Base-by-base conservation (phyloP, 1,139 yeast genomes). In the Eremothecium cymbalariae region DNA sequence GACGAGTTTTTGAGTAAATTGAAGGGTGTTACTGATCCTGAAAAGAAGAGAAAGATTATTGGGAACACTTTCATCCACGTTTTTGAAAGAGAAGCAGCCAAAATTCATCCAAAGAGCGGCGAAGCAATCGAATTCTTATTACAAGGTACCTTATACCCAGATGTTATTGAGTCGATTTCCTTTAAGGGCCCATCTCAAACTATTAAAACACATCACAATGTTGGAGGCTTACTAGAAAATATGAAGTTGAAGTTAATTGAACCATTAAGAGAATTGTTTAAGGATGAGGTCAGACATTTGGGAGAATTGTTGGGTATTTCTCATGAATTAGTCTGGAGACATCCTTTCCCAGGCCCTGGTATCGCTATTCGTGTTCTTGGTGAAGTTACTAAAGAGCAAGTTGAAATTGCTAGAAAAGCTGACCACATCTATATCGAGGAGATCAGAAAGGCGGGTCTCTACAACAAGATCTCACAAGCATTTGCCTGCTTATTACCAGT, bases 331-430 rank as follows among this genome's bases (percentile, higher is more conserved):
- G 97, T 90, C 48, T 88, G 98, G 97, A 84, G 99, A 73, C 99
- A 90, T 60, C 99, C 99, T 40, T 90, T 90, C 95, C 99, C 99
- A 55, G 99, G 99, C 59, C 99, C 99, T 60, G 99, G 99, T 68
- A 83, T 90, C 59, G 98, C 97, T 50, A 93, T 90, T 60, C 80
- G 99, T 67, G 94, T 90, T 40, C 70, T 90, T 40, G 99, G 99
- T 51, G 97, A 88, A 67, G 96, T 90, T 46, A 84, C 95, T 43
- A 81, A 77, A 50, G 78, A 71, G 45, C 98, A 90, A 68, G 90
- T 90, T 40, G 86, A 76, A 56, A 90, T 90, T 60, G 98, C 98
- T 34, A 83, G 97, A 67, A 90, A 86, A 61, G 98, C 99, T 42
- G 99, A 90, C 61, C 72, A 70, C 62, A 90, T 90, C 53, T 90